Evolutionary conservation across 179 eudicot species (phyloP).

Genomic region (Carnegiea gigantea): DNA sequence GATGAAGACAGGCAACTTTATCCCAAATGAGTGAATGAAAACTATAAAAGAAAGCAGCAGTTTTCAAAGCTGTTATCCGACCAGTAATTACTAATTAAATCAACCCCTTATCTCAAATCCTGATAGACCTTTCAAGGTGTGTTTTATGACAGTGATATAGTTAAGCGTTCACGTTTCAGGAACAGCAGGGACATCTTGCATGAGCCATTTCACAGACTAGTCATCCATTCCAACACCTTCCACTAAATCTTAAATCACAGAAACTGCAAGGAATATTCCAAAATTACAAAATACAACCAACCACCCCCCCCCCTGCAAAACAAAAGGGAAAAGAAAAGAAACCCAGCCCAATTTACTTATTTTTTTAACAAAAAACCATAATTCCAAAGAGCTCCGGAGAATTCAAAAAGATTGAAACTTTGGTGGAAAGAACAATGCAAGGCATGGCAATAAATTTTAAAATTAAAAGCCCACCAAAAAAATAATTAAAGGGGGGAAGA

Average conservation of each 20-base stretch:
- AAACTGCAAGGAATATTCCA: background rate
- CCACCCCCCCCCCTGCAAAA: background rate
- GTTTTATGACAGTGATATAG: conserved; percentile 15
- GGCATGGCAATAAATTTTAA: conserved; percentile 6
- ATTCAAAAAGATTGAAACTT: conserved; percentile 5
- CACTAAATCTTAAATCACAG: background rate
- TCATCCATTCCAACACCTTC: background rate
- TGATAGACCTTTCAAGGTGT: conserved; percentile 8
- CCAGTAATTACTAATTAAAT: background rate
- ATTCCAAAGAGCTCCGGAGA: background rate
- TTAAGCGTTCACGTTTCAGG: conserved; percentile 20
- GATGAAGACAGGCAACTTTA: background rate
- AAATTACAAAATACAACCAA: background rate
- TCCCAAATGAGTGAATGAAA: background rate
- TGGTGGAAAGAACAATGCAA: conserved; percentile 35
- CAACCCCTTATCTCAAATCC: background rate
- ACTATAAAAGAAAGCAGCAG: background rate
- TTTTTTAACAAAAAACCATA: background rate
- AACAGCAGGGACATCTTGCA: conserved; percentile 11
- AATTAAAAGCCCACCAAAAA: background rate
- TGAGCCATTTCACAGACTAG: conserved; percentile 11
- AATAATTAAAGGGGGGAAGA: background rate
- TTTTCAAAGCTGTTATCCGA: background rate
- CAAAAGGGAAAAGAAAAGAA: background rate
- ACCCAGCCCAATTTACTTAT: background rate